A percentile compares a stretch with the other conserved stretches of the same genome.
Conservation (phyloP, 1,139 yeast species). For the Lodderomyces jiufengensis region DNA sequence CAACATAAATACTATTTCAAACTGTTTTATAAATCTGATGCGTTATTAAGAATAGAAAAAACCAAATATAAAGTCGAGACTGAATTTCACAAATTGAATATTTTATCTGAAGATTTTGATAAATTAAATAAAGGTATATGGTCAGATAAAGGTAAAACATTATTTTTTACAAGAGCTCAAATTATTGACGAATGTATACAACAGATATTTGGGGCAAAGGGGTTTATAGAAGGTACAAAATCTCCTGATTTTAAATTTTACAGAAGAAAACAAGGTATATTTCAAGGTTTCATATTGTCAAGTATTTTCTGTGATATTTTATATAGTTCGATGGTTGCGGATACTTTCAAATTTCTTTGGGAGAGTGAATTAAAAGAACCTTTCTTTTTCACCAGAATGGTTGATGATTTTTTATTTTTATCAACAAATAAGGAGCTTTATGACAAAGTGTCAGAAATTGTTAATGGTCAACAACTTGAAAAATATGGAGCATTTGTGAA, state of each 20-base stretch:
- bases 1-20: conserved; percentile 15
- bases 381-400: conserved; percentile 54
- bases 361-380: conserved; percentile 18
- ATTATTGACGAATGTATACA: conserved; percentile 21
- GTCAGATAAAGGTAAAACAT: conserved; percentile 28
- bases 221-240: conserved; percentile 12
- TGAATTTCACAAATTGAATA: conserved; percentile 8
- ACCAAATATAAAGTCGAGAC: conserved; percentile 10
- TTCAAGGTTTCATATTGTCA: conserved; percentile 84
- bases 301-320: conserved; percentile 72
- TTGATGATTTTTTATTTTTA: conserved; percentile 81
- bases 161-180: conserved; percentile 21
- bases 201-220: conserved; percentile 25
- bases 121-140: conserved; percentile 4
- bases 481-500: conserved; percentile 61
- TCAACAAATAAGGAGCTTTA: conserved; percentile 36
- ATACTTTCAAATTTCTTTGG: conserved; percentile 30
- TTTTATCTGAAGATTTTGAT: neutral
- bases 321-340: conserved; percentile 60
- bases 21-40: conserved; percentile 10
- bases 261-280: conserved; percentile 63
- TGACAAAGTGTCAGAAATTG: conserved; percentile 16
- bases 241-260: conserved; percentile 14
- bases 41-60: conserved; percentile 7
- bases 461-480: conserved; percentile 32